phyloP scores from a whole-genome alignment of 495 filamentous ascomycete genomes.

The Penicillium canescens region DNA sequence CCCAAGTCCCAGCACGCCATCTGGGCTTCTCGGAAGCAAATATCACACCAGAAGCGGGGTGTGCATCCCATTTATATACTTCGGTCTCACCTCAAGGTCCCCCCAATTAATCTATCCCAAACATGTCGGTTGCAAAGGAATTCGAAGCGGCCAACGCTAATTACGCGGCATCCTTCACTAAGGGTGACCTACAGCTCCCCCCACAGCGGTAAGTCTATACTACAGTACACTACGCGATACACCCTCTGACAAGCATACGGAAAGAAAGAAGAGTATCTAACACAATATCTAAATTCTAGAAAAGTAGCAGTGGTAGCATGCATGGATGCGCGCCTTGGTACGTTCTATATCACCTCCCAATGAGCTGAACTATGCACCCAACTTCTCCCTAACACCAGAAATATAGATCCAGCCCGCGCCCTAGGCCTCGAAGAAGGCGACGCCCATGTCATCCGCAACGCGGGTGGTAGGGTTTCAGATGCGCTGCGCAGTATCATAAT shows the following conservation, averaged over 20 bases:
- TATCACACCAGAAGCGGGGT: constrained; percentile 23
- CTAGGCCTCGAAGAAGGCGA: constrained; percentile 76
- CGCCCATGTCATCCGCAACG: constrained; percentile 82
- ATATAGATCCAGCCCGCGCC: constrained; percentile 60
- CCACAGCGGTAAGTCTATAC: constrained; percentile 61
- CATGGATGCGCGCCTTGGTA: constrained; percentile 79
- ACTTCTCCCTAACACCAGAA: neutral
- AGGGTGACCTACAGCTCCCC: constrained; percentile 68
- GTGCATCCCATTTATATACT: constrained; percentile 4
- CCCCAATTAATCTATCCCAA: neutral
- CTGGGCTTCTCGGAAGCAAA: neutral
- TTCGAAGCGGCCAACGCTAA: constrained; percentile 51
- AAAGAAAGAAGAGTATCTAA: neutral
- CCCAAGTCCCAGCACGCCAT: constrained; percentile 14
- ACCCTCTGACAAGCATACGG: neutral
- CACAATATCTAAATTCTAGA: constrained; percentile 10
- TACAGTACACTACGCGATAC: constrained; percentile 57
- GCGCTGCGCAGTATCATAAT: constrained; percentile 75
- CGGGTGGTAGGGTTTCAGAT: constrained; percentile 65
- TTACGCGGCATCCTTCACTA: constrained; percentile 62
- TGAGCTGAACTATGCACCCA: neutral
- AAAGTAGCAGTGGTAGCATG: constrained; percentile 61
- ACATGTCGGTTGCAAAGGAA: constrained; percentile 37
- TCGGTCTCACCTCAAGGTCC: constrained; percentile 5
- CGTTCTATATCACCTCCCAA: neutral